These are phyloP conservation scores for Aurinia saxatilis DNA, from an alignment of 345 rosid species.

Conservation along the genomic window DNA sequence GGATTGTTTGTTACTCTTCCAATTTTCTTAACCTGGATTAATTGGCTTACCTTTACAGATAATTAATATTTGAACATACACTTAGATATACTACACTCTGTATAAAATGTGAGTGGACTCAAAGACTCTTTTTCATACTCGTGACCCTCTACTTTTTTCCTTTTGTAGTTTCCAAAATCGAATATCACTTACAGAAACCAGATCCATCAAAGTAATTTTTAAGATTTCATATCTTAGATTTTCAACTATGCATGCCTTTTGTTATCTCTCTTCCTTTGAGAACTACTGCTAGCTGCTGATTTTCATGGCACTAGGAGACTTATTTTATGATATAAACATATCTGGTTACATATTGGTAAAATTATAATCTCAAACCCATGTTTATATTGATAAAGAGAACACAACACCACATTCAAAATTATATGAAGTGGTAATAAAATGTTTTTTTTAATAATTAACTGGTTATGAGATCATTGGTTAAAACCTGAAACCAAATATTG, in stretches of 20 bases:
- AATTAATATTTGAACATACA: too few relatives aligned
- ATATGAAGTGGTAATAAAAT: neutral
- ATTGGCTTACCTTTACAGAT: neutral
- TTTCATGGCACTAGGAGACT: constrained; percentile 40
- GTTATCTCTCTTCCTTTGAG: constrained; percentile 32
- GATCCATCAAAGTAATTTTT: constrained; percentile 14
- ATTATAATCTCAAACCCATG: neutral
- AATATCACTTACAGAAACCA: constrained; percentile 4
- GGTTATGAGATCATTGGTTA: neutral
- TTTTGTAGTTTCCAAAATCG: constrained; percentile 1
- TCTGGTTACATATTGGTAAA: neutral
- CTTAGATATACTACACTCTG: too few relatives aligned
- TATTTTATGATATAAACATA: neutral
- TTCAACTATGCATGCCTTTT: constrained; percentile 22
- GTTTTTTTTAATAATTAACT: neutral
- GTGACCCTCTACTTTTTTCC: neutral
- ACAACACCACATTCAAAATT: neutral
- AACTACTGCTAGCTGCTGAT: constrained; percentile 36
- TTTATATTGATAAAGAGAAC: neutral
- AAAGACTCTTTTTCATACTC: too few relatives aligned
- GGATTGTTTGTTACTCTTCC: neutral
- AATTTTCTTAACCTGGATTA: neutral
- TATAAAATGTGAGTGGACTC: too few relatives aligned
- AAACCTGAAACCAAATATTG: neutral
- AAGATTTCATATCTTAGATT: neutral